These are phyloP conservation scores for Cladosporium austrohemisphaericum DNA, from an alignment of 2,329 filamentous ascomycete genomes.

Conservation along the genomic window DNA sequence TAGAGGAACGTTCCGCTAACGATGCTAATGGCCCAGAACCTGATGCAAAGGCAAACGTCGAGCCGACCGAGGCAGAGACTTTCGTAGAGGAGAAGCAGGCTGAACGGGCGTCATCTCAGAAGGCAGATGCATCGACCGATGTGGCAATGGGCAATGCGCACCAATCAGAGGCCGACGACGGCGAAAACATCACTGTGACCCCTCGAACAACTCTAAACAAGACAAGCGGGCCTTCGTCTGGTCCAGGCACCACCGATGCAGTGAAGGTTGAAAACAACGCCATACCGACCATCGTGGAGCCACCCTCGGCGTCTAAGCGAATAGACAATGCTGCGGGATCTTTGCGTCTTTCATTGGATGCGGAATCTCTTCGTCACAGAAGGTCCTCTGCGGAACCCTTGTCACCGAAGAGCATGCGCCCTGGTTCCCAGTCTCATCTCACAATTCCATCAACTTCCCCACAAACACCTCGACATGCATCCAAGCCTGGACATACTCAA, in stretches of 20 bases:
- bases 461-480: not conserved
- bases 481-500: not conserved
- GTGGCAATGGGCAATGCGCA: not conserved
- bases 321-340: not conserved
- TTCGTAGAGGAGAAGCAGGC: constrained; percentile 22
- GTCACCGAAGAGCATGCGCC: constrained; percentile 11
- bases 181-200: constrained; percentile 25
- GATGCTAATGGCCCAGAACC: constrained; percentile 27
- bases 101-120: constrained; percentile 8
- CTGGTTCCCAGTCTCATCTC: not conserved
- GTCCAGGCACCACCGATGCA: not conserved
- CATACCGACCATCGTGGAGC: not conserved
- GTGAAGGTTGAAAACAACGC: not conserved
- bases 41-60: constrained; percentile 17
- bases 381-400: constrained; percentile 1
- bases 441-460: not conserved
- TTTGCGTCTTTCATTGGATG: not conserved
- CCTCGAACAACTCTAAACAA: constrained; percentile 15
- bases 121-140: not conserved
- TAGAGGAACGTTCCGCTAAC: constrained; percentile 42
- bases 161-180: constrained; percentile 15
- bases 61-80: constrained; percentile 26
- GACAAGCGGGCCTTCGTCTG: not conserved
- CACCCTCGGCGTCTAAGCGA: not conserved
- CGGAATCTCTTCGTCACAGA: not conserved